A percentile compares a stretch with the other conserved stretches of the same genome.
Conservation (phyloP, 2,329 filamentous ascomycete genomes). For the Fusarium avenaceum region DNA sequence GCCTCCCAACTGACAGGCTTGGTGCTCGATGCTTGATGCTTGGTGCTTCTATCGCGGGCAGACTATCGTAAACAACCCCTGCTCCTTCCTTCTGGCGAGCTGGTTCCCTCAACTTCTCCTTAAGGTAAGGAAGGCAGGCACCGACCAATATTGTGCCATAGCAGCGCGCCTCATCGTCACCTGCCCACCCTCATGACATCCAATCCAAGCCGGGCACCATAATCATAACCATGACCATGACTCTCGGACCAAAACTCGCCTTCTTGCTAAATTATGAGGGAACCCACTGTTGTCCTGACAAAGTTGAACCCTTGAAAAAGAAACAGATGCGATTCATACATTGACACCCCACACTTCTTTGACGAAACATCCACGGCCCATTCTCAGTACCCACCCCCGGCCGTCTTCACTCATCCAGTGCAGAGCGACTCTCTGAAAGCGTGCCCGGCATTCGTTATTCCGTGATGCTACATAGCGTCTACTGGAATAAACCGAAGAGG, state of each 20-base stretch:
- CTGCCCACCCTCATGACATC: slow-evolving; percentile 31
- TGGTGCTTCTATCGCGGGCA: no score
- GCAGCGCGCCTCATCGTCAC: slow-evolving; percentile 34
- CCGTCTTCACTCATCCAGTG: slow-evolving; percentile 13
- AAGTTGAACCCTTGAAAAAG: slow-evolving; percentile 31
- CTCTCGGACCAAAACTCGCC: slow-evolving; percentile 11
- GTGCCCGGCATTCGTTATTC: slow-evolving; percentile 46
- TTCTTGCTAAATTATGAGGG: slow-evolving; percentile 16
- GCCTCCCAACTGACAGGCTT: not conserved
- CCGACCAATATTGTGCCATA: slow-evolving; percentile 24
- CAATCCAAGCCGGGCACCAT: slow-evolving; percentile 10
- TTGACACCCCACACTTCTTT: slow-evolving; percentile 22
- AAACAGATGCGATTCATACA: slow-evolving; percentile 13
- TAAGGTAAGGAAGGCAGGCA: not conserved
- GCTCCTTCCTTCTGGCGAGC: not conserved
- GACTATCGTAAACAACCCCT: not conserved
- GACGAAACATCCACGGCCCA: not conserved
- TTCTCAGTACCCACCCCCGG: slow-evolving; percentile 20
- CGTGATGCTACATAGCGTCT: slow-evolving; percentile 45
- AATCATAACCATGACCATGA: not conserved
- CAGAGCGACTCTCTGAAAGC: slow-evolving; percentile 17
- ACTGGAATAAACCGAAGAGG: slow-evolving; percentile 39
- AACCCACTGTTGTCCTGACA: slow-evolving; percentile 33
- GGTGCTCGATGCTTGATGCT: no score
- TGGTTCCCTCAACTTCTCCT: not conserved